phyloP scores from a whole-genome alignment of 1,139 yeast species.

The Magnusiomyces starmeri region DNA sequence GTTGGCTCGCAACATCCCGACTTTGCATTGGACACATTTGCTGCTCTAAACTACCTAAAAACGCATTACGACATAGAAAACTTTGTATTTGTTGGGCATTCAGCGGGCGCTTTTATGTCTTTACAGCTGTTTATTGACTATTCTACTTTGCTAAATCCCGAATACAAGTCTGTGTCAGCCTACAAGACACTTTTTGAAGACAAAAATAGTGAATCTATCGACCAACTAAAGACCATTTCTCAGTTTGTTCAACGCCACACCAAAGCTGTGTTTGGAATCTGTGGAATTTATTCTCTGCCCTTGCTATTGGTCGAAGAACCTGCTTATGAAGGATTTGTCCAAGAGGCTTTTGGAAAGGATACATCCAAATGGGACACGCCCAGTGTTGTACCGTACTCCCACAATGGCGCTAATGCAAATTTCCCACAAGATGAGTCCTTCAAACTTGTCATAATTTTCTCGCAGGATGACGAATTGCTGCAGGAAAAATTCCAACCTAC shows the following conservation, averaged over 20 bases:
- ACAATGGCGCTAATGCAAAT: conserved; percentile 1
- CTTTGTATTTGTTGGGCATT: conserved; percentile 57
- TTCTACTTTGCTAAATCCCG: neutral
- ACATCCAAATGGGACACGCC: conserved; percentile 8
- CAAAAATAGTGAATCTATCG: neutral
- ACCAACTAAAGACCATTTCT: neutral
- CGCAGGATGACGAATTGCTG: conserved; percentile 36
- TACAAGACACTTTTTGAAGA: neutral
- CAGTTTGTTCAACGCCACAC: conserved; percentile 16
- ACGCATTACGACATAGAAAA: conserved; percentile 28
- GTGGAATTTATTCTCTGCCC: conserved; percentile 46
- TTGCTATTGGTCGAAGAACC: conserved; percentile 42
- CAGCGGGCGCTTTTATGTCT: conserved; percentile 71
- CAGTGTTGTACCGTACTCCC: conserved; percentile 3
- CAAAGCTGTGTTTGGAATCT: conserved; percentile 35
- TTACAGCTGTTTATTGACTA: conserved; percentile 43
- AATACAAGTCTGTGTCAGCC: neutral
- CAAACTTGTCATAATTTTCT: conserved; percentile 31
- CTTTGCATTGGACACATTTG: conserved; percentile 51
- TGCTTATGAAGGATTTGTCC: conserved; percentile 38
- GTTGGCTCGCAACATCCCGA: conserved; percentile 50
- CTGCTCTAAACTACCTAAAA: conserved; percentile 37
- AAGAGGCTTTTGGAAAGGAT: conserved; percentile 39
- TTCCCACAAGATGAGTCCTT: conserved; percentile 12
- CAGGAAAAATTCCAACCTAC: conserved; percentile 29